Evolutionary conservation across 371 early-diverging fungal species (phyloP).

Genomic region (Mucor circinelloides): DNA sequence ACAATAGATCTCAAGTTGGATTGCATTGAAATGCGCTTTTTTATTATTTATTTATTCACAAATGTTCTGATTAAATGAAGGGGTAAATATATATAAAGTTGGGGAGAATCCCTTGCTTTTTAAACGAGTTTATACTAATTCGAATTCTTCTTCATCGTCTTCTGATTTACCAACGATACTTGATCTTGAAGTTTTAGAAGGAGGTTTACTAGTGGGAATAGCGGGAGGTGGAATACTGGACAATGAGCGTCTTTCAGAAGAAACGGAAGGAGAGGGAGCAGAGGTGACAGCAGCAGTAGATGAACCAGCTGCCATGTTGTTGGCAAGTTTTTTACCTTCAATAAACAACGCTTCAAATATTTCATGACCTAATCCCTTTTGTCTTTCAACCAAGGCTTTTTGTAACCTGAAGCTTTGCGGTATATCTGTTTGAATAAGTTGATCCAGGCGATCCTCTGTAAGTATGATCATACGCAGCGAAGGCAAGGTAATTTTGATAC

Average conservation of each 20-base stretch:
- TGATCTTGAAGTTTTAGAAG: background rate
- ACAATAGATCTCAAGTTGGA: too few relatives aligned
- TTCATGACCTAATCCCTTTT: slow-evolving; percentile 43
- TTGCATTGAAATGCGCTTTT: too few relatives aligned
- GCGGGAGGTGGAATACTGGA: background rate
- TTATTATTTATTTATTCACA: too few relatives aligned
- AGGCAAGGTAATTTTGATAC: slow-evolving; percentile 35
- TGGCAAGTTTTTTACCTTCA: slow-evolving; percentile 47
- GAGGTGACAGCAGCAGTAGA: background rate
- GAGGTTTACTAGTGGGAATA: background rate
- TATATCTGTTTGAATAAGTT: slow-evolving; percentile 59
- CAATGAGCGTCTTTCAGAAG: background rate
- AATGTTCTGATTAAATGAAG: too few relatives aligned
- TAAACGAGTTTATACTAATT: background rate
- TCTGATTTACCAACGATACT: background rate
- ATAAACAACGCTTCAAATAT: slow-evolving; percentile 48
- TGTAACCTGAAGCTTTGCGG: slow-evolving; percentile 59
- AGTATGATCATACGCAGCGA: slow-evolving; percentile 64
- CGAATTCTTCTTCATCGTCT: background rate
- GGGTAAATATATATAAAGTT: too few relatives aligned
- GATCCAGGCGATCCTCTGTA: slow-evolving; percentile 69
- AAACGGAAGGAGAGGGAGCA: background rate
- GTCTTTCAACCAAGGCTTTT: slow-evolving; percentile 46
- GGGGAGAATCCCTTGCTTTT: too few relatives aligned
- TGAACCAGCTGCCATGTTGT: background rate